Conservation (phyloP, 2,329 filamentous ascomycete genomes). For the Phialophora chinensis region DNA sequence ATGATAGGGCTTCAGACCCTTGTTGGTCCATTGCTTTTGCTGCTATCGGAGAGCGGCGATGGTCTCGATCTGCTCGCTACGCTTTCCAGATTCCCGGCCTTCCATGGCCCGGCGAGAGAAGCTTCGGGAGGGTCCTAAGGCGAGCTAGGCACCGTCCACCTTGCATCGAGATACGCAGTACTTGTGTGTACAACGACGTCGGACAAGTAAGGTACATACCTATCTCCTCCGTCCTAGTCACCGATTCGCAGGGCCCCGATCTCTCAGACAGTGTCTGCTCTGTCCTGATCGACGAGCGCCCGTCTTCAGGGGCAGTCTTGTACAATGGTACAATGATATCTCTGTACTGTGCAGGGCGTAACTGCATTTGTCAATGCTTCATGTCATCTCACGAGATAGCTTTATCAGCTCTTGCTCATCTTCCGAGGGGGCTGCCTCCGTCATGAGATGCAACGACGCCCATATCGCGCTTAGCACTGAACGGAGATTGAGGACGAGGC, state of each 20-base stretch:
- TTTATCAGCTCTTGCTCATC: not conserved
- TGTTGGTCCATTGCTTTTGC: slow-evolving; percentile 5
- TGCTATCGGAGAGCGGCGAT: slow-evolving; percentile 16
- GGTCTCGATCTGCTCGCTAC: not conserved
- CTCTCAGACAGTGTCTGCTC: not conserved
- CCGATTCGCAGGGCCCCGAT: not conserved
- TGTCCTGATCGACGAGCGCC: not conserved
- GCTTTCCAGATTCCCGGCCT: not conserved
- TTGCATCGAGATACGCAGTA: not conserved
- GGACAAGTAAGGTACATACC: not conserved
- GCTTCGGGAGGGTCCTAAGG: not conserved
- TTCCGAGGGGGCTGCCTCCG: not conserved
- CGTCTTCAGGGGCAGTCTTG: not conserved
- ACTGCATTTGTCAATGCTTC: not conserved
- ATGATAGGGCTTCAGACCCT: slow-evolving; percentile 1
- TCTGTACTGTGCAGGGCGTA: not conserved
- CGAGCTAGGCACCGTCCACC: not conserved
- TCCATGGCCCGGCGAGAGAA: not conserved
- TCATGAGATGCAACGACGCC: not conserved
- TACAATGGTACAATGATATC: not conserved
- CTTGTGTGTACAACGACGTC: not conserved
- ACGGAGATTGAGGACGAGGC: not conserved
- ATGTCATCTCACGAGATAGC: not conserved
- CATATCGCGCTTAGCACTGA: not conserved
- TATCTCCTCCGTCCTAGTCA: not conserved